Base-by-base conservation (phyloP, 495 filamentous ascomycete species). In the Talaromyces stipitatus region DNA sequence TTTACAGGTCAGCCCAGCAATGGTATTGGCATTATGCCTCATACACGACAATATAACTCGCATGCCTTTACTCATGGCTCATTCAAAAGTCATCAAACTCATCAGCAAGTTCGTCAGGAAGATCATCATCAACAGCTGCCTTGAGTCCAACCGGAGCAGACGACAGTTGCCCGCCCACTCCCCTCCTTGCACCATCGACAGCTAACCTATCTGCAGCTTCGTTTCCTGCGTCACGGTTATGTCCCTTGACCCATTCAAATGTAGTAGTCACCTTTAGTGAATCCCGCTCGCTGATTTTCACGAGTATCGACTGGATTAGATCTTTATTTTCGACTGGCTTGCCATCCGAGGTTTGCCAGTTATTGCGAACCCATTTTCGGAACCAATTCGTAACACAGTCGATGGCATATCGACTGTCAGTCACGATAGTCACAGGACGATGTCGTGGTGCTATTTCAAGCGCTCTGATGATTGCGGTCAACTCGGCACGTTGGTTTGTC, bases 401-500 rank as follows among this genome's bases (percentile, higher is more conserved):
- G 68, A 97, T 96, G 9, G 88, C 78, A 70, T 97, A 98, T 57
- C 83, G 82, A 64, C 85, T 90, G 71, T 97, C 94, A 14, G 86
- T 87, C 63, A 87, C 79, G 61, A 97, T 90, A 30, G 81, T 78
- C 12, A 90, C 75, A 50, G 83, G 73, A 55, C 78, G 71, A 66
- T 84, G 78, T 56, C 78, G 73, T 6, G 87, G 85, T 2, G 89
- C 81, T 24, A 84, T 82, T 63, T 97, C 84, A 23, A 98, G 79
- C 6, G 90, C 89, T 51, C 92, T 87, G 4, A 87, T 74, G 58
- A 97, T 86, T 0, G 91, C 94, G 3, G 90, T 91, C 54, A 98
- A 75, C 69, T 98, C 94, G 14, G 94, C 94, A 4, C 94, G 90
- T 68, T 97, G 89, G 67, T 97, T 98, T 1, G 94, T 97, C 67